phyloP scores from a whole-genome alignment of 1,284 basidiomycete genomes.

The Naganishia sp. region DNA sequence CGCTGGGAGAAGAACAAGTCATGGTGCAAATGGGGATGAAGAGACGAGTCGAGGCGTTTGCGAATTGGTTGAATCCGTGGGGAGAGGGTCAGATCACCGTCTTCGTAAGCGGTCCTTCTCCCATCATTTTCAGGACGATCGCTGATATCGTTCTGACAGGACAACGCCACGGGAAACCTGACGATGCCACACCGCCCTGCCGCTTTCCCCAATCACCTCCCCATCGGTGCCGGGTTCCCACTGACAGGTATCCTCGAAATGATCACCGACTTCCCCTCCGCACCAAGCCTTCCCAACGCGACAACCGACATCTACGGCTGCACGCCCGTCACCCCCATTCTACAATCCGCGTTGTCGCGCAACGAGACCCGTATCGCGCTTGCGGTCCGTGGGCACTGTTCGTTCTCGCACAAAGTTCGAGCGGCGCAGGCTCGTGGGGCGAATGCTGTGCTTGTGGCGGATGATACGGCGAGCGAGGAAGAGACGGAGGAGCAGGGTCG shows the following conservation, averaged over 20 bases:
- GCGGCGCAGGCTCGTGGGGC: constrained; percentile 83
- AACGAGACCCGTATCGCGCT: constrained; percentile 62
- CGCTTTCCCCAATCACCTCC: constrained; percentile 48
- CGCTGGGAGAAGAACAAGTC: neutral
- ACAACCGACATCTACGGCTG: constrained; percentile 29
- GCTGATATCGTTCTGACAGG: constrained; percentile 9
- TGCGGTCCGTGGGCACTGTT: constrained; percentile 79
- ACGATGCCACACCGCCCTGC: constrained; percentile 51
- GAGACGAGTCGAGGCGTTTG: constrained; percentile 33
- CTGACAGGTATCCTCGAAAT: constrained; percentile 42
- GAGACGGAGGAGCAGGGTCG: constrained; percentile 62
- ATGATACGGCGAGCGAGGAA: constrained; percentile 51
- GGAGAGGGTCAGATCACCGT: constrained; percentile 46
- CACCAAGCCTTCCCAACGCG: neutral
- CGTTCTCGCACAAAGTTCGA: constrained; percentile 81
- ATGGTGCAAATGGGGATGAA: constrained; percentile 9
- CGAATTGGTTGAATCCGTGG: constrained; percentile 44
- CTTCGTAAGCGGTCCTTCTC: constrained; percentile 37
- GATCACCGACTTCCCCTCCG: constrained; percentile 36
- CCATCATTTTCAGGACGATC: neutral
- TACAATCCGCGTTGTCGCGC: neutral
- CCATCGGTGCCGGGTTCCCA: constrained; percentile 39
- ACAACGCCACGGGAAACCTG: constrained; percentile 38
- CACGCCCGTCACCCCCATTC: neutral
- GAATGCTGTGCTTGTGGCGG: constrained; percentile 82